Evolutionary conservation across 176 grass and related monocot genomes (phyloP).

Genomic region (Oryza australiensis): DNA sequence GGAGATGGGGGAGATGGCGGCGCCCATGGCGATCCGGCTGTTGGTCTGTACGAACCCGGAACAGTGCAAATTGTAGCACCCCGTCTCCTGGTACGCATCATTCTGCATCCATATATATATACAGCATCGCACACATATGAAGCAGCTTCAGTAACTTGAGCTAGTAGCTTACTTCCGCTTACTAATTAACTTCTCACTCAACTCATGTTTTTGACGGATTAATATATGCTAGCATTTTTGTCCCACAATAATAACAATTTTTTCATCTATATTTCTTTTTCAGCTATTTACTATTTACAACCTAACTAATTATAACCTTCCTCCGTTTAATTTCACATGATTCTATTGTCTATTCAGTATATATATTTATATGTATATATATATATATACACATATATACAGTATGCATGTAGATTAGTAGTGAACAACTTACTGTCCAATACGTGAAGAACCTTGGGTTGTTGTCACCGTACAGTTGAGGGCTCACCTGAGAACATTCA

Average conservation of each 20-base stretch:
- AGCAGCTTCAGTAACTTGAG: not conserved
- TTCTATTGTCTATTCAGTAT: too few species aligned
- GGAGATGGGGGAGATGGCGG: conserved; percentile 71
- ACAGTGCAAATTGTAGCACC: conserved; percentile 90
- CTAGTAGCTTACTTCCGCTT: too few species aligned
- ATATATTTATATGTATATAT: too few species aligned
- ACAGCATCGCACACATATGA: not conserved
- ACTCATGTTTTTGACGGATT: not conserved
- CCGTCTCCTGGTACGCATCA: conserved; percentile 87
- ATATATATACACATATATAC: too few species aligned
- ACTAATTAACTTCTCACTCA: not conserved
- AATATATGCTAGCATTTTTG: too few species aligned
- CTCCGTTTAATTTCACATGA: too few species aligned
- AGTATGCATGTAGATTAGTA: not conserved
- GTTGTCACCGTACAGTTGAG: conserved; percentile 81
- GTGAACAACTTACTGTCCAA: conserved; percentile 66
- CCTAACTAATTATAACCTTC: too few species aligned
- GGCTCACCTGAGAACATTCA: conserved; percentile 96
- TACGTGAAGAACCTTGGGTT: conserved; percentile 92
- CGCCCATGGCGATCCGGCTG: conserved; percentile 63
- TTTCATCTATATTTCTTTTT: too few species aligned
- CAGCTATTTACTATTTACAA: too few species aligned
- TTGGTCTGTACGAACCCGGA: conserved; percentile 90
- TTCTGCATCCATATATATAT: conserved; percentile 57
- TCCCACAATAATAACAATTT: too few species aligned